Conservation (phyloP, 2,329 filamentous ascomycete species). For the Fusarium praegraminearum region DNA sequence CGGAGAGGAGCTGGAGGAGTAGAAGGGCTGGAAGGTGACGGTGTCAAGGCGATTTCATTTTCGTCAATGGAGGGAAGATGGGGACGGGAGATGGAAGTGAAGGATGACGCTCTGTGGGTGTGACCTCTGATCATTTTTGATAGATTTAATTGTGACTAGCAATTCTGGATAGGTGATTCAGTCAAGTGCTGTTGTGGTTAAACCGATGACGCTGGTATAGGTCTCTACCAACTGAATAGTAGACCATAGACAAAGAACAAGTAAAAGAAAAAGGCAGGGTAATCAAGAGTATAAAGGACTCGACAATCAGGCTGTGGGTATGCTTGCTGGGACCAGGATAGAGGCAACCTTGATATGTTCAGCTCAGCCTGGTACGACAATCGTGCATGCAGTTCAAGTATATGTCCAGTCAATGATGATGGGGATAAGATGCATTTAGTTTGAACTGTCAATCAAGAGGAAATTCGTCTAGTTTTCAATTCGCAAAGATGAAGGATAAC, state of each 20-base stretch:
- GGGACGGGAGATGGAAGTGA: constrained; percentile 44
- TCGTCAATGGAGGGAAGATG: constrained; percentile 56
- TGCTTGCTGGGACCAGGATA: constrained; percentile 11
- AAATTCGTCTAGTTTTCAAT: constrained; percentile 12
- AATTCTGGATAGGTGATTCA: neutral
- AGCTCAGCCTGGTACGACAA: constrained; percentile 4
- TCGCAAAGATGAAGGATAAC: neutral
- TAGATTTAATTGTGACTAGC: neutral
- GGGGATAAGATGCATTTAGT: neutral
- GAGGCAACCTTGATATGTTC: constrained; percentile 13
- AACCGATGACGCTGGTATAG: constrained; percentile 8
- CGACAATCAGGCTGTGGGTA: constrained; percentile 6
- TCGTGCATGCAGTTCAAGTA: constrained; percentile 5
- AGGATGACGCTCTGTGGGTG: constrained; percentile 22
- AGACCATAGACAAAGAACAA: neutral
- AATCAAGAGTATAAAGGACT: constrained; percentile 4
- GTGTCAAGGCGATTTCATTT: constrained; percentile 47
- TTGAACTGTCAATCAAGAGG: neutral
- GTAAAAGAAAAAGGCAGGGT: neutral
- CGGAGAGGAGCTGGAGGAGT: constrained; percentile 42
- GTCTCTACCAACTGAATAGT: constrained; percentile 14
- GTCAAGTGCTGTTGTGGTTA: constrained; percentile 1
- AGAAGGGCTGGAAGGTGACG: constrained; percentile 36
- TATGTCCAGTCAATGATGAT: neutral
- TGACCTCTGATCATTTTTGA: constrained; percentile 40